Conservation (phyloP, 2,329 filamentous ascomycete species). For the Fusarium sp. region DNA sequence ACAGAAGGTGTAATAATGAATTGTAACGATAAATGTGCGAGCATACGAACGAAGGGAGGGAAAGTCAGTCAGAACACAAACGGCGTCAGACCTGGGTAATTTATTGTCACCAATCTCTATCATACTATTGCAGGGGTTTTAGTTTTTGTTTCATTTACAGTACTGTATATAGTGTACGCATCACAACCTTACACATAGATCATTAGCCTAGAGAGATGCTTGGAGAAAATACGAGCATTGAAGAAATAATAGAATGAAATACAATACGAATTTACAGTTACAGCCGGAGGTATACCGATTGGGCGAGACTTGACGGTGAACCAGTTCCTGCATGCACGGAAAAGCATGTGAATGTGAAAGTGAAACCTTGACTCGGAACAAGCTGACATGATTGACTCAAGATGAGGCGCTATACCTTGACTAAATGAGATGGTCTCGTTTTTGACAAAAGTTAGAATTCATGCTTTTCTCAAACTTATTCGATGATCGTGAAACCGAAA, state of each 20-base stretch:
- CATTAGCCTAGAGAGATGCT: slow-evolving; percentile 1
- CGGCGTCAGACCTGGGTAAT: not conserved
- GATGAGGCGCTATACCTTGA: slow-evolving; percentile 20
- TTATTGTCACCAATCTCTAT: not conserved
- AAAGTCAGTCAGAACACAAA: not conserved
- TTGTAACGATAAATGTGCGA: slow-evolving; percentile 42
- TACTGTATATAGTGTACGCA: slow-evolving; percentile 21
- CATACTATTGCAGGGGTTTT: not conserved
- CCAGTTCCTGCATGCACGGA: not conserved
- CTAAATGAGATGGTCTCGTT: not conserved
- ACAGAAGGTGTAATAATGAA: slow-evolving; percentile 31
- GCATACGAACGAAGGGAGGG: not conserved
- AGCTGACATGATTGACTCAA: slow-evolving; percentile 12
- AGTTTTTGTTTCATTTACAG: not conserved
- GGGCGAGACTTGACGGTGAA: not conserved
- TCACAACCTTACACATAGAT: slow-evolving; percentile 12
- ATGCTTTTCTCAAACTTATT: not conserved
- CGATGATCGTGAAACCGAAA: not conserved
- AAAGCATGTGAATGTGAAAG: slow-evolving; percentile 13
- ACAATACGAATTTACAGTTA: not conserved
- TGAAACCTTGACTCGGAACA: slow-evolving; percentile 20
- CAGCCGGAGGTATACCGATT: not conserved
- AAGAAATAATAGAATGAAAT: slow-evolving; percentile 26
- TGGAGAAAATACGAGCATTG: not conserved
- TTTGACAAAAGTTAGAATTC: not conserved